Base-by-base conservation (phyloP, 2,329 filamentous ascomycete genomes). In the Penicillium sclerotiorum region DNA sequence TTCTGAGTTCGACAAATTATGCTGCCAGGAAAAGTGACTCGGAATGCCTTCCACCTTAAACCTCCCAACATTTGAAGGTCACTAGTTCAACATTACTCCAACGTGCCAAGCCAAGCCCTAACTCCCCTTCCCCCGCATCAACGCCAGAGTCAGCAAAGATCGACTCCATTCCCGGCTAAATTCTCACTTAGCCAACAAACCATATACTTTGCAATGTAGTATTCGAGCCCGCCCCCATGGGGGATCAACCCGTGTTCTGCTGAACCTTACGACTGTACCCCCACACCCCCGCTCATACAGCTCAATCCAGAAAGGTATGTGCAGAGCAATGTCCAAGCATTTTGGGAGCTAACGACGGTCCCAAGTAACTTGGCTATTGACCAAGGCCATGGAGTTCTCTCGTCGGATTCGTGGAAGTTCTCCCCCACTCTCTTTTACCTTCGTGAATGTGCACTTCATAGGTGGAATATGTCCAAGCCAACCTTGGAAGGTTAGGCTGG, bases 351-450 rank as follows among this genome's bases (percentile, higher is more conserved):
- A n/a, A n/a, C n/a, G n/a, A n/a, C n/a, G n/a, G n/a, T n/a, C n/a
- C n/a, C n/a, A n/a, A n/a, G n/a, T n/a, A 5, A 38, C 17, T 13
- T 20, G 7, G 8, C 33, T 38, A 13, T 13, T 20, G 13, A 13
- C 17, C 21, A 12, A 38, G 18, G 21, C 13, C 36, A 13, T 36
- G 33, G 22, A 22, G 9, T n/a, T n/a, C n/a, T n/a, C 18, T 5
- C 11, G 36, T 23, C 32, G 56, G 56, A 62, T 62, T 63, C 57
- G 62, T 64, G 61, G 60, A 60, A 49, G 41, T 51, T 28, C 41
- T 52, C 30, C 32, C 40, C 41, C 48, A 42, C 50, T 17, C 43
- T 57, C 49, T 52, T 47, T 52, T 56, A 52, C 8, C 9, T 12
- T 33, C 20, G 23, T 33, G 11, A 27, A 17, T 41, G 17, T 35